Percentiles rank a stretch among this genome's conserved stretches.
Conservation (phyloP, 805 yeast genomes). For the Maudiozyma saulgeensis region DNA sequence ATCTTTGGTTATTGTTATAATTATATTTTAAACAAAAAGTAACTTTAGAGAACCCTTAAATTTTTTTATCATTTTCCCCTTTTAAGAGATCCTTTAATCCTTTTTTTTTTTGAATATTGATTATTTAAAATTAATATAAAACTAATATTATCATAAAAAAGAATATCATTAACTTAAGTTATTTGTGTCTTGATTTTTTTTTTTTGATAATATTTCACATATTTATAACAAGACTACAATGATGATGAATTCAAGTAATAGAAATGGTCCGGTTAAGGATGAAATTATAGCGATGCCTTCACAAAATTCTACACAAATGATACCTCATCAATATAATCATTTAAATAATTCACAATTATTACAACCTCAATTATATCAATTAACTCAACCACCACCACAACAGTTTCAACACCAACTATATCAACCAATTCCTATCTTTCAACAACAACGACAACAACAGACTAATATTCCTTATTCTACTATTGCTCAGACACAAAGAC, state of each 20-base stretch:
- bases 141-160: neutral
- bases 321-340: neutral
- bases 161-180: neutral
- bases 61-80: neutral
- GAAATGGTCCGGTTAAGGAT: neutral
- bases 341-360: neutral
- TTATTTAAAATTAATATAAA: neutral
- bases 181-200: neutral
- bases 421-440: neutral
- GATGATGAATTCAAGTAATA: neutral
- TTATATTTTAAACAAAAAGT: neutral
- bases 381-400: neutral
- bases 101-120: neutral
- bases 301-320: neutral
- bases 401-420: neutral
- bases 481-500: neutral
- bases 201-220: neutral
- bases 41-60: neutral
- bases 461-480: neutral
- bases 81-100: neutral
- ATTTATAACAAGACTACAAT: neutral
- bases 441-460: neutral
- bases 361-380: neutral
- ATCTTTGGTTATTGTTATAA: too few relatives aligned
- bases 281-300: neutral